A percentile compares a stretch with the other conserved stretches of the same genome.
Conservation (phyloP, 805 yeast genomes). For the Wickerhamiella sorbophila region DNA sequence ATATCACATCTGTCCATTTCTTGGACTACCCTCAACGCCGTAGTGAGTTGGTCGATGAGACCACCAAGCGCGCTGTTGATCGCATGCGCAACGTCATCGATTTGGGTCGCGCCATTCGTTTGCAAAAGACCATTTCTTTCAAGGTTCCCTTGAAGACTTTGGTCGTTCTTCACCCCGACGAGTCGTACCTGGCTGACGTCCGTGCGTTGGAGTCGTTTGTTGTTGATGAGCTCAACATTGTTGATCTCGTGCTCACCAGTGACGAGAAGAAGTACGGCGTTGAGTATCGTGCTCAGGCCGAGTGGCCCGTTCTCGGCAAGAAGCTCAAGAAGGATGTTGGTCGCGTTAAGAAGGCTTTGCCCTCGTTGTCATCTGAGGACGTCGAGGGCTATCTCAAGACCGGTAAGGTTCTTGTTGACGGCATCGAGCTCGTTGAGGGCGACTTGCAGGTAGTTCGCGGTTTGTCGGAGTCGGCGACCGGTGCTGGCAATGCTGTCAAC, state of each 20-base stretch:
- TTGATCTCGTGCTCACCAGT: slow-evolving; percentile 72
- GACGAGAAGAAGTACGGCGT: slow-evolving; percentile 90
- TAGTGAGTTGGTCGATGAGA: slow-evolving; percentile 63
- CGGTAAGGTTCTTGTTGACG: slow-evolving; percentile 75
- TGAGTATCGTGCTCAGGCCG: slow-evolving; percentile 87
- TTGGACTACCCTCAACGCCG: slow-evolving; percentile 77
- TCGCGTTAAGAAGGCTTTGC: slow-evolving; percentile 88
- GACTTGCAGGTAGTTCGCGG: slow-evolving; percentile 87
- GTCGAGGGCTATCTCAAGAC: slow-evolving; percentile 59
- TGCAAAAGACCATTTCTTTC: slow-evolving; percentile 82
- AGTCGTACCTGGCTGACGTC: slow-evolving; percentile 59
- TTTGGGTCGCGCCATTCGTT: slow-evolving; percentile 91
- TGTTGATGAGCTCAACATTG: slow-evolving; percentile 80
- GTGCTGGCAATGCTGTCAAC: slow-evolving; percentile 71
- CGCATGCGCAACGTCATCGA: slow-evolving; percentile 97
- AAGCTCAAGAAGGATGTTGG: slow-evolving; percentile 88
- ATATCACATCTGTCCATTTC: slow-evolving; percentile 75
- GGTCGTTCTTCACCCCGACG: slow-evolving; percentile 72
- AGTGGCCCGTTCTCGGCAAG: slow-evolving; percentile 98
- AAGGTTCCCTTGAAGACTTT: slow-evolving; percentile 87
- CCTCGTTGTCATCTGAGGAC: slow-evolving; percentile 62
- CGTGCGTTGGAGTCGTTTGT: slow-evolving; percentile 66
- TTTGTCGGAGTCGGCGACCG: slow-evolving; percentile 44
- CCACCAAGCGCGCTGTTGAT: slow-evolving; percentile 73
- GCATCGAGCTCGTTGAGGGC: slow-evolving; percentile 72